These are phyloP conservation scores for Funneliformis geosporum DNA, from an alignment of 192 early-diverging fungal species.

Conservation along the genomic window DNA sequence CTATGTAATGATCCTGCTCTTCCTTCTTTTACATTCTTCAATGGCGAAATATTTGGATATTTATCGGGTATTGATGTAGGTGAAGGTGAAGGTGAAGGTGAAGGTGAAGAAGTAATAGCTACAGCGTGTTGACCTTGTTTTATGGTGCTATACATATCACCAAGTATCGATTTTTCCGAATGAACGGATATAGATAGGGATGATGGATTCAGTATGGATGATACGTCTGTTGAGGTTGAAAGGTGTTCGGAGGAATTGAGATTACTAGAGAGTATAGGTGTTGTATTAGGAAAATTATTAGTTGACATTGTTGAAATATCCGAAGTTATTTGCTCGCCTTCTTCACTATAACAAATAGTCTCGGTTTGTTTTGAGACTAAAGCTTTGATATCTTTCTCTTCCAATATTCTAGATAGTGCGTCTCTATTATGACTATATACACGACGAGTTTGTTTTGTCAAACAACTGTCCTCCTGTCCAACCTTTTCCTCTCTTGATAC, in stretches of 20 bases:
- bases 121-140: background rate
- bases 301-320: background rate
- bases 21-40: background rate
- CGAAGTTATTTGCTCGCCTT: background rate
- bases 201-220: background rate
- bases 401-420: conserved; percentile 3
- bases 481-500: conserved; percentile 6
- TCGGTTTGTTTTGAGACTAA: background rate
- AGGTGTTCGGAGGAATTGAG: background rate
- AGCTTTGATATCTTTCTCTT: conserved; percentile 14
- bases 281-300: background rate
- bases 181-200: background rate
- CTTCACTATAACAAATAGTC: background rate
- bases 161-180: conserved; percentile 23
- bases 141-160: background rate
- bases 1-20: background rate
- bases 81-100: background rate
- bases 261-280: background rate
- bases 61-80: background rate
- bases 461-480: conserved; percentile 18
- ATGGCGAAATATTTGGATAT: background rate
- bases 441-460: conserved; percentile 26
- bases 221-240: background rate
- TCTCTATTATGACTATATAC: conserved; percentile 33
- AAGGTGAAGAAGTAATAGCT: background rate